Conservation (phyloP, 495 filamentous ascomycete species). For the Astrothelium macrocarpum region DNA sequence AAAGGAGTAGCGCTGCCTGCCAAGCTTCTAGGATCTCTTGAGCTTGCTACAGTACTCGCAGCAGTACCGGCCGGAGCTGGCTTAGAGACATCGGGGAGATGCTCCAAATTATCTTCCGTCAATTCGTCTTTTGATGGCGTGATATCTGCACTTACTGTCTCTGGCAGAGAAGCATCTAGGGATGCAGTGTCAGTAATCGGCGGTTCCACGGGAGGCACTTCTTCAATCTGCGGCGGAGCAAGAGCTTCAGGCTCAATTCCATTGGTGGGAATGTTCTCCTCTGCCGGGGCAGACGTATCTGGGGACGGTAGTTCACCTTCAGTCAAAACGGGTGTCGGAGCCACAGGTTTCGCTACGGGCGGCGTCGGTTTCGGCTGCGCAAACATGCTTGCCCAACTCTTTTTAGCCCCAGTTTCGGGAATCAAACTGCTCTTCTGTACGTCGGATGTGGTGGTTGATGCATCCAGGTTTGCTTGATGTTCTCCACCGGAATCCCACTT, state of each 20-base stretch:
- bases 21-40: constrained; percentile 57
- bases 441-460: constrained; percentile 30
- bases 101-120: constrained; percentile 85
- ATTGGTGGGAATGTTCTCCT: constrained; percentile 11
- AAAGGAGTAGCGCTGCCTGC: constrained; percentile 46
- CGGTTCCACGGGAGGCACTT: constrained; percentile 17
- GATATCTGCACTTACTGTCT: constrained; percentile 24
- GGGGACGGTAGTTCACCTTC: not conserved
- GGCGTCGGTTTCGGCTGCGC: constrained; percentile 38
- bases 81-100: constrained; percentile 68
- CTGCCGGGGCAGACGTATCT: constrained; percentile 10
- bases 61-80: constrained; percentile 69
- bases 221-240: constrained; percentile 2
- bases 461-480: constrained; percentile 16
- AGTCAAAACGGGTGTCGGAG: constrained; percentile 17
- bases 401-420: constrained; percentile 42
- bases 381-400: constrained; percentile 57
- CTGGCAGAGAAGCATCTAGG: constrained; percentile 23
- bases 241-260: constrained; percentile 8
- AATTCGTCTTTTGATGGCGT: constrained; percentile 71
- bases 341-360: constrained; percentile 25
- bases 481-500: constrained; percentile 17
- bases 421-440: constrained; percentile 36
- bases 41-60: constrained; percentile 83
- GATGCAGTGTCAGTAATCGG: constrained; percentile 15